phyloP scores from a whole-genome alignment of 139 green algal species.

The Chlamydomonas sp. region DNA sequence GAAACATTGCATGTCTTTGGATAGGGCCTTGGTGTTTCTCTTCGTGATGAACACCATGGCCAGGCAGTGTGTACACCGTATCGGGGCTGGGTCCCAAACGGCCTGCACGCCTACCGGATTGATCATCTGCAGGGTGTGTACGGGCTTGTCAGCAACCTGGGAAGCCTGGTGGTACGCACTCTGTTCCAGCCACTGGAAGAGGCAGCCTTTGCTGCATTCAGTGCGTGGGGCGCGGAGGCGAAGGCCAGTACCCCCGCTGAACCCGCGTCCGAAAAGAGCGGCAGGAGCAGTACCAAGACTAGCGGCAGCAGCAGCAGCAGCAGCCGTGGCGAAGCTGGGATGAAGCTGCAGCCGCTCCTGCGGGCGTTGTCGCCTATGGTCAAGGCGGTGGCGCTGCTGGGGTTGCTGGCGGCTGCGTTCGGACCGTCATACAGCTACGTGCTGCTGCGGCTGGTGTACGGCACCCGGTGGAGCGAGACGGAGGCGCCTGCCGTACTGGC shows the following conservation, averaged over 20 bases:
- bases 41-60: no score
- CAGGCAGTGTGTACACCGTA: no score
- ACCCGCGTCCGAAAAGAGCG: neutral
- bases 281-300: neutral
- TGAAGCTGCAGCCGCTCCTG: slow-evolving; percentile 38
- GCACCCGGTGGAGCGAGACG: slow-evolving; percentile 70
- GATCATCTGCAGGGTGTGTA: slow-evolving; percentile 80
- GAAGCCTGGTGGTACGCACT: slow-evolving; percentile 85
- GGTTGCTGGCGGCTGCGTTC: slow-evolving; percentile 75
- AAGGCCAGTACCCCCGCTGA: neutral
- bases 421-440: slow-evolving; percentile 81
- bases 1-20: no score
- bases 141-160: slow-evolving; percentile 87
- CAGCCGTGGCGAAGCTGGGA: neutral
- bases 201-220: slow-evolving; percentile 87
- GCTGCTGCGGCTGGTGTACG: slow-evolving; percentile 80
- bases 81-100: no score
- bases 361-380: slow-evolving; percentile 66
- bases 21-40: no score
- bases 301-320: neutral
- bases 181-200: slow-evolving; percentile 92
- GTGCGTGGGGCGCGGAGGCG: slow-evolving; percentile 39
- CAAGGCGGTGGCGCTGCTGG: slow-evolving; percentile 66
- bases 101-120: no score
- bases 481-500: slow-evolving; percentile 77